These are phyloP conservation scores for Aspergillus sparsus DNA, from an alignment of 495 filamentous ascomycete species.

Conservation along the genomic window DNA sequence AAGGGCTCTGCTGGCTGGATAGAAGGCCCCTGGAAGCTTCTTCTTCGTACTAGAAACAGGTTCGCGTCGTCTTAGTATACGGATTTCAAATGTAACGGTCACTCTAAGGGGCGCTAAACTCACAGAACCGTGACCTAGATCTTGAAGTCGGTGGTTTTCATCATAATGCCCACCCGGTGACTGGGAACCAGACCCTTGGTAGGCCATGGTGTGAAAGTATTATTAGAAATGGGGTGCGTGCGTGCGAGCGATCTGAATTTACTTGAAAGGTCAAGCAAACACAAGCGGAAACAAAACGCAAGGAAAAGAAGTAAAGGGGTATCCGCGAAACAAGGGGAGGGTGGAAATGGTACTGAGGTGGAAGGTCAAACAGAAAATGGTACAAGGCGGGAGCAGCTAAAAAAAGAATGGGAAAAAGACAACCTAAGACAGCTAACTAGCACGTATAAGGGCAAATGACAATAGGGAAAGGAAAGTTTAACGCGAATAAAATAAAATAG, in stretches of 20 bases:
- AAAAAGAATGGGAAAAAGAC: background rate
- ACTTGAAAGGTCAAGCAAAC: slow-evolving; percentile 18
- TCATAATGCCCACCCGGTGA: slow-evolving; percentile 47
- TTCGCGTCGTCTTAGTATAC: background rate
- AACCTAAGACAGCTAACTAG: background rate
- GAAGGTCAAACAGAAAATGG: slow-evolving; percentile 21
- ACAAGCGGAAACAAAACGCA: slow-evolving; percentile 20
- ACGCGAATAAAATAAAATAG: slow-evolving; percentile 13
- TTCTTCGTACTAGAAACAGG: slow-evolving; percentile 56
- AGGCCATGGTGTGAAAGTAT: slow-evolving; percentile 50
- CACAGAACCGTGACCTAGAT: slow-evolving; percentile 63
- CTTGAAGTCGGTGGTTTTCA: slow-evolving; percentile 65
- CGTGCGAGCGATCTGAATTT: slow-evolving; percentile 20
- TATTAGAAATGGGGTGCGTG: slow-evolving; percentile 15
- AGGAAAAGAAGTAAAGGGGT: slow-evolving; percentile 27
- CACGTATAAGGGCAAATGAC: slow-evolving; percentile 8
- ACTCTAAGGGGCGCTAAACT: slow-evolving; percentile 27
- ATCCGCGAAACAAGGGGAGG: slow-evolving; percentile 31
- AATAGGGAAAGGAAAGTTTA: slow-evolving; percentile 15
- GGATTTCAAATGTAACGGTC: slow-evolving; percentile 6
- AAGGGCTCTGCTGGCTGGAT: slow-evolving; percentile 61
- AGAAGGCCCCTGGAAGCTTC: slow-evolving; percentile 75
- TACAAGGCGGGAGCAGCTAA: slow-evolving; percentile 13
- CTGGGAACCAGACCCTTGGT: slow-evolving; percentile 45
- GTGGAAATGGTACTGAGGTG: slow-evolving; percentile 13